These are phyloP conservation scores for Neonectria sp. DNA, from an alignment of 2,329 filamentous ascomycete genomes.

Conservation along the genomic window DNA sequence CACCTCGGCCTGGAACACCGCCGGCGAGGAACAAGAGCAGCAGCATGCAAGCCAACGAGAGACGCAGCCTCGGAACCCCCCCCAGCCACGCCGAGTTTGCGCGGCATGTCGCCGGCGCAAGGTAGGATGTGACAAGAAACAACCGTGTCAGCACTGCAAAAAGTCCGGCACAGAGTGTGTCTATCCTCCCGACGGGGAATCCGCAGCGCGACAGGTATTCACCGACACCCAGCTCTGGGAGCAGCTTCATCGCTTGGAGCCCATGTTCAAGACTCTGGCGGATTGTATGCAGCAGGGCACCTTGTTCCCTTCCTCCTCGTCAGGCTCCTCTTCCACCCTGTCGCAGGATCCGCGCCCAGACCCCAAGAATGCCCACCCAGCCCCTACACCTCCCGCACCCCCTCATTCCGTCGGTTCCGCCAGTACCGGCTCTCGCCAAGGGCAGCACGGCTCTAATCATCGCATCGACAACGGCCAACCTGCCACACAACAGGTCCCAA, in stretches of 20 bases:
- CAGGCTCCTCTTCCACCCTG: background rate
- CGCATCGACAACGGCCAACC: background rate
- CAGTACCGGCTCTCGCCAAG: background rate
- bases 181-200: conserved; percentile 19
- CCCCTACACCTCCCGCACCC: conserved; percentile 16
- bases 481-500: conserved; percentile 2
- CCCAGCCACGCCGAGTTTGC: conserved; percentile 22
- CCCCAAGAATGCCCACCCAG: background rate
- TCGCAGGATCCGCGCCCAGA: background rate
- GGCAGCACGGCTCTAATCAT: background rate
- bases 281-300: conserved; percentile 26
- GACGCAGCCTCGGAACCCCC: conserved; percentile 2
- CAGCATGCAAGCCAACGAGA: conserved; percentile 11
- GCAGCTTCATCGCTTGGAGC: conserved; percentile 18
- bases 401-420: conserved; percentile 25
- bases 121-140: conserved; percentile 26
- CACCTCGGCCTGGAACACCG: conserved; percentile 20
- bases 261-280: conserved; percentile 26
- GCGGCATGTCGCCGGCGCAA: conserved; percentile 23
- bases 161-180: conserved; percentile 22
- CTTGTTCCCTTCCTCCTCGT: background rate
- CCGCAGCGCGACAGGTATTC: conserved; percentile 1
- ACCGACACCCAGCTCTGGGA: conserved; percentile 13
- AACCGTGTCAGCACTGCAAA: conserved; percentile 28
- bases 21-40: conserved; percentile 10